Base-by-base conservation (phyloP, 305 asterid genomes). In the Fraxinus sp. region DNA sequence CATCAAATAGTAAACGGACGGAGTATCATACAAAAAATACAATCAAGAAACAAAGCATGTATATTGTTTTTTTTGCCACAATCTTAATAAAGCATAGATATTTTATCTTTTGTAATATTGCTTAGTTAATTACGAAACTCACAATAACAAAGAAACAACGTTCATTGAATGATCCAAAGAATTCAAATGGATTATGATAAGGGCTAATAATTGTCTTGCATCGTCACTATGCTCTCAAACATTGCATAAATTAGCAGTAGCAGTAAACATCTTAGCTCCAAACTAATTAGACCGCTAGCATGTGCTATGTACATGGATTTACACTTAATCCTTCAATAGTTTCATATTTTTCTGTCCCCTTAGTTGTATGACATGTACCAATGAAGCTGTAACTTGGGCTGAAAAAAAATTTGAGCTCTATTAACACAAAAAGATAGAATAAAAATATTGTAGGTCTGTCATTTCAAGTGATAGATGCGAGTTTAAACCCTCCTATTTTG, bases 401-500 rank as follows among this genome's bases (percentile, higher is more conserved):
- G 9, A 24, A 28, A 44, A 33, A 41, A 9, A 41, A n/a, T 18
- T 70, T 32, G 49, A 62, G 75, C 76, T 37, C 57, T 59, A 24
- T 59, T 59, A 59, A 59, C 70, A 59, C 3, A 59, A 79, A 59
- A 79, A 35, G 74, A 70, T 8, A 71, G 3, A 44, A 64, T 57
- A 14, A 59, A 83, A 13, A 32, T 28, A 32, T 59, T 59, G 26
- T 59, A 20, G 28, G 30, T 20, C 70, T 20, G 73, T 35, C 72
- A 78, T 20, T 79, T 77, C 30, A 13, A 66, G 36, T 49, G 59
- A 64, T 18, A 55, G 28, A 64, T 11, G 77, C 18, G 26, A 80
- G 59, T 75, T 62, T 68, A 78, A 44, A 68, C 57, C 77, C 32
- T 75, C 76, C 39, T 66, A 35, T 46, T 26, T 79, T 62, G 35